Base-by-base conservation (phyloP, 2,329 filamentous ascomycete species). In the Hypoxylon sp. region DNA sequence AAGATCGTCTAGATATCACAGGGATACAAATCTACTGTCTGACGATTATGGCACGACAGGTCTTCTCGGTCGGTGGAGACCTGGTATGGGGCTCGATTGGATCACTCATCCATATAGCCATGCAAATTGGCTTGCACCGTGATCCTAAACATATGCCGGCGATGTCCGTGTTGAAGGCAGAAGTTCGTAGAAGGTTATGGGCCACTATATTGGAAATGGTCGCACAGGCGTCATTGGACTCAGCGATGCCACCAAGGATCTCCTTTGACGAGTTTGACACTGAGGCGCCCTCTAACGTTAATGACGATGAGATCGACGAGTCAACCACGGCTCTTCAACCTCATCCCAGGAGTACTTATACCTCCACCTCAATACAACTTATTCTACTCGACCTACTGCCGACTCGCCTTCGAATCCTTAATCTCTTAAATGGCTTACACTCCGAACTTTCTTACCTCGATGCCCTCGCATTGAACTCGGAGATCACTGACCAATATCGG, bases 51-150 rank as follows among this genome's bases (percentile, higher is more conserved):
- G 80, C 79, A 1, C 77, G 82, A 0, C 80, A 84, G 66, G 75
- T 81, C n/a, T 81, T 81, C 62, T 80, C 79, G 1, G 74, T 82
- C 6, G 80, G 80, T 10, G 80, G 79, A 0, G 82, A 82, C 47
- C 71, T 81, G 5, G 75, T 80, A 0, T 84, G 82, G 82, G 77
- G 80, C 47, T 81, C 81, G 2, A 75, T 75, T 37, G 82, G 82
- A 0, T 80, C 81, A 0, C 77, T 85, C 0, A 58, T 83, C 7
- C 78, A 81, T 48, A 73, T 62, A n/a, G 81, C 81, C 7, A 83
- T 84, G 81, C 79, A 82, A 54, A 79, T 84, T n/a, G 82, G 81
- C 2, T 66, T 84, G 5, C 80, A 84, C 67, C 80, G 81, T 7
- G 82, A 84, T 48, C 82, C 82, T 0, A 78, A 75, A 42, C 70